Evolutionary conservation across 176 grass and related monocot species (phyloP), one percentile per base, ranked within the genome.

Genomic region (Coix lacrymajobi): DNA sequence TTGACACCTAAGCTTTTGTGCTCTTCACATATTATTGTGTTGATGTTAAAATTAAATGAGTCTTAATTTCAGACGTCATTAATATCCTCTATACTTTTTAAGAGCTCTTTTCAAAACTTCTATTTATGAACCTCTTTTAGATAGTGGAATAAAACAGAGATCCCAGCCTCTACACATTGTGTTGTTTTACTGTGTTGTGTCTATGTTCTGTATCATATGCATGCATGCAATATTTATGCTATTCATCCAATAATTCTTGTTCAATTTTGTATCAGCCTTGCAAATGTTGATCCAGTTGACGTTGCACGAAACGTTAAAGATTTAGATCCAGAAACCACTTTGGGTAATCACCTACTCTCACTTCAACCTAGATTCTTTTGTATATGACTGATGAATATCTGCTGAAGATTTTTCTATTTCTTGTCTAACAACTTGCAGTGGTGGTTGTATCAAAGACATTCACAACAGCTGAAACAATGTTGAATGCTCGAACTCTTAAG

Each of bases 401-500:
- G 25, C 25, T 40, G 36, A 90, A 58, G 58, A 65, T 82, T 54
- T 69, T 39, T 67, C 61, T 68, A 24, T 2, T 78, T 76, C 17
- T 62, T 0, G 1, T 73, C 8, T 32, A 66, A 79, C 28, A 78
- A 71, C 67, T 15, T 90, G 48, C 84, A 99, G 96, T 99, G 87
- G 96, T 99, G 33, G 93, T 99, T 71, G 96, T 96, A 71, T 99
- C 96, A 68, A 99, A 99, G 89, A 99, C 96, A 68, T 99, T 99
- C 83, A 99, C 96, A n/a, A 99, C 96, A 62, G 96, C 91, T 63
- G 96, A 99, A 89, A 99, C 96, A 36, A 99, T 99, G 96, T 79
- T 99, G 72, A 99, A 96, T 90, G 96, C 96, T 89, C 84, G 96
- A 85, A 99, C 96, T 83, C 81, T 99, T 79, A 99, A 88, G 82